Base-by-base conservation (phyloP, 1,284 basidiomycete species). In the Fomes fomentarius region DNA sequence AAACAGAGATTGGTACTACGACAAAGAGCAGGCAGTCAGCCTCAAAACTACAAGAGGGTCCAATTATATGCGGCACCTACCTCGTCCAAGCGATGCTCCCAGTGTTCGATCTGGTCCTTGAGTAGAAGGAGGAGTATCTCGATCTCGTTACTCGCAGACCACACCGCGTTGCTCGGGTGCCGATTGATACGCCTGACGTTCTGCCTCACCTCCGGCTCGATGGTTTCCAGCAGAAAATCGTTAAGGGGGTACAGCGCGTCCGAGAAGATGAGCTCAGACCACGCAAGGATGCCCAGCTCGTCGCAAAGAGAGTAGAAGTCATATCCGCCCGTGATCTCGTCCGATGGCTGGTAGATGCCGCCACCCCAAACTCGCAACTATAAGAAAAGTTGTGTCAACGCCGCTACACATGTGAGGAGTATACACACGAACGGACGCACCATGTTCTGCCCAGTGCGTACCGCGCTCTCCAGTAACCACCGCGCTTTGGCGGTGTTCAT, bases 221-320 rank as follows among this genome's bases (percentile, higher is more conserved):
- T 70, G 6, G 77, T 77, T 42, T 78, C 75, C 14, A 86, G 62
- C 19, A 85, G 61, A 58, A 78, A 83, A 54, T 74, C 69, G 51
- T 85, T 79, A 63, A 81, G 76, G 0, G 84, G 80, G 60, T 80
- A 83, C 15, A 82, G 61, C 1, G 80, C 72, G 57, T 84, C 82
- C 1, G 84, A 85, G 67, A 85, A 86, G 48, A 83, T 82, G 48
- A 83, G 76, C 62, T 87, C 85, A 3, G 82, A 82, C 85, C 85
- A 87, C 3, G 78, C 82, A 42, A 87, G 69, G 56, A 86, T 81
- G 8, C 85, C 84, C 0, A 85, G 71, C 62, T 85, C 82, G 63
- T 87, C 84, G 63, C 83, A 85, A 21, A 80, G 64, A 1, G 79
- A 75, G 65, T 84, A 83, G 58, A 86, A 81, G 58, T 81, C 75